Evolutionary conservation across 768 basidiomycete genomes (phyloP), one percentile per base, ranked within the genome.

Genomic region (Amanita polypyramis): DNA sequence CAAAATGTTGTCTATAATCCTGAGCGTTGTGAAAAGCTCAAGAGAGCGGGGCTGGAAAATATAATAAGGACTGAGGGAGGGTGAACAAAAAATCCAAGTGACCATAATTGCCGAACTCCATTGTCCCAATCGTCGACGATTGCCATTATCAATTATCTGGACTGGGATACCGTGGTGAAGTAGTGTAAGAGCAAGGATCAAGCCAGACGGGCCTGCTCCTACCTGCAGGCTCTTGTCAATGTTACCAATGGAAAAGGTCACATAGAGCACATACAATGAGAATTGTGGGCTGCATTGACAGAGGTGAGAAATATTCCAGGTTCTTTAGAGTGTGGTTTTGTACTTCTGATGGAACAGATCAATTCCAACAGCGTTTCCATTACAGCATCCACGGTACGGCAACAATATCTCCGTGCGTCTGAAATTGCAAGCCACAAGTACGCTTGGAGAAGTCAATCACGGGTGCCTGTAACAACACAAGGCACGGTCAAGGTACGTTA

Each of bases 141-240:
- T 54, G 43, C 65, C 67, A 51, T 73, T 74, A 49, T 79, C 71
- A 39, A 79, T 70, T 21, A 80, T 68, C 15, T 74, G 70, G 5
- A 79, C 69, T 8, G 72, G 64, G 14, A 77, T 58, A 4, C 68
- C 65, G 56, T 75, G 74, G 17, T 63, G 62, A 12, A 71, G 55
- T 20, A 76, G 67, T 4, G 63, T 54, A 1, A 73, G 61, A 3
- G 70, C 72, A 43, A 66, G 61, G 40, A 72, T 66, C 4, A 74
- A 61, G 35, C 75, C 73, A 32, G 70, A 65, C 6, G 73, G 72
- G 9, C 73, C 72, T 29, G 65, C 71, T 34, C 73, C 74, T 29
- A 70, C 70, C 72, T 74, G 11, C 4, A 27, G 25, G 15, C 10
- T 21, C 33, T 17, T 5, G 23, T 45, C 21, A 20, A 21, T 12